Conservation (phyloP, 2,329 filamentous ascomycete species). For the Endothia cerciana region DNA sequence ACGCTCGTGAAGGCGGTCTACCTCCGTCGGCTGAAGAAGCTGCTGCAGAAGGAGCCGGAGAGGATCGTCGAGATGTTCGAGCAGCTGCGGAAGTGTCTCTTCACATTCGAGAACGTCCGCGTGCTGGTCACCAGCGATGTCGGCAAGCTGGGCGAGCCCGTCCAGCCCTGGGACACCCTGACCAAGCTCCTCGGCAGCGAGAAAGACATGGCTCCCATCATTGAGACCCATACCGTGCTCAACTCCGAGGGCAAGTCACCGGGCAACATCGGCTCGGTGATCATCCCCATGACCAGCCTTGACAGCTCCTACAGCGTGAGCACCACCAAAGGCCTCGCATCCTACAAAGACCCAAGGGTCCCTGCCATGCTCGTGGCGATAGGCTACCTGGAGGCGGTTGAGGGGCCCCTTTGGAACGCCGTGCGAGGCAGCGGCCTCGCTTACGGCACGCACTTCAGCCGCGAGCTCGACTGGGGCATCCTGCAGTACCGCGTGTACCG, state of each 20-base stretch:
- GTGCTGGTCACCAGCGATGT: slow-evolving; percentile 84
- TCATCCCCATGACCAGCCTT: slow-evolving; percentile 89
- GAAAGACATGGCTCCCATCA: slow-evolving; percentile 69
- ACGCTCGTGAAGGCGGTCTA: slow-evolving; percentile 88
- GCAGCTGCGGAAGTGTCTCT: slow-evolving; percentile 73
- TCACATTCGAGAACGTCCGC: slow-evolving; percentile 84
- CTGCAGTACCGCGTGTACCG: slow-evolving; percentile 87
- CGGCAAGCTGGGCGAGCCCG: slow-evolving; percentile 71
- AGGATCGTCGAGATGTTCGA: slow-evolving; percentile 79
- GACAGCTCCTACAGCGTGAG: slow-evolving; percentile 89
- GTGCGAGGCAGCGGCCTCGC: slow-evolving; percentile 92
- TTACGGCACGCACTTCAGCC: slow-evolving; percentile 81
- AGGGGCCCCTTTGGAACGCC: slow-evolving; percentile 92
- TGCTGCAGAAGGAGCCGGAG: slow-evolving; percentile 76
- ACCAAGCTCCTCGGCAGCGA: slow-evolving; percentile 52
- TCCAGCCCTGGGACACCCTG: slow-evolving; percentile 77
- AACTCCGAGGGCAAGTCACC: slow-evolving; percentile 75
- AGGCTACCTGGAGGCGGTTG: slow-evolving; percentile 88
- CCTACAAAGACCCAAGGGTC: slow-evolving; percentile 75
- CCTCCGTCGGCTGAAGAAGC: slow-evolving; percentile 80
- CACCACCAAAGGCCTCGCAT: slow-evolving; percentile 73
- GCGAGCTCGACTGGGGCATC: slow-evolving; percentile 77
- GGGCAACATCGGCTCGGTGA: slow-evolving; percentile 72
- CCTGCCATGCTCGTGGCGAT: slow-evolving; percentile 87
- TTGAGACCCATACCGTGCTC: slow-evolving; percentile 70